Conservation (phyloP, 2,329 filamentous ascomycete species). For the Phaeosphaeriaceae sp. region DNA sequence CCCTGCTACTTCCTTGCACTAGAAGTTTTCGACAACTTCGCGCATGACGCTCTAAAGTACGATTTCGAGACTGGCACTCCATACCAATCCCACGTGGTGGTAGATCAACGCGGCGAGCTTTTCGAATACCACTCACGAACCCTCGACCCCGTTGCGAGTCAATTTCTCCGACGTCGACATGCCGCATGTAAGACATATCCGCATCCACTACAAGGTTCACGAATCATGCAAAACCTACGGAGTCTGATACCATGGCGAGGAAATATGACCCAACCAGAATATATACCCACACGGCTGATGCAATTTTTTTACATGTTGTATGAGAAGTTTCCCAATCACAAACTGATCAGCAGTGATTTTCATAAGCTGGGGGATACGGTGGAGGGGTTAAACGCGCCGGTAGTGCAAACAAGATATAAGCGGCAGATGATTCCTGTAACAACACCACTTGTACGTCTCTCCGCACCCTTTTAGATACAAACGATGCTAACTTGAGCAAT, state of each 20-base stretch:
- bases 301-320: slow-evolving; percentile 94
- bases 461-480: not conserved
- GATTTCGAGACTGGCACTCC: slow-evolving; percentile 80
- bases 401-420: slow-evolving; percentile 93
- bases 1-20: slow-evolving; percentile 98
- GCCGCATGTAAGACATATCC: slow-evolving; percentile 70
- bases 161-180: slow-evolving; percentile 84
- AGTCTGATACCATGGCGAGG: slow-evolving; percentile 71
- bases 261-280: slow-evolving; percentile 84
- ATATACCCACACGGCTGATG: slow-evolving; percentile 92
- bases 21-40: slow-evolving; percentile 98
- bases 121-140: slow-evolving; percentile 88
- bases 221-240: slow-evolving; percentile 66
- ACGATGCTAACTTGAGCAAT: slow-evolving; percentile 2
- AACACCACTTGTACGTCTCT: slow-evolving; percentile 79
- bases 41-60: slow-evolving; percentile 93
- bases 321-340: slow-evolving; percentile 86
- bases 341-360: slow-evolving; percentile 90
- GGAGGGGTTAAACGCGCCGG: slow-evolving; percentile 85
- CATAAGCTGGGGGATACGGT: slow-evolving; percentile 82
- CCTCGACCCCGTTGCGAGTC: slow-evolving; percentile 80
- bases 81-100: slow-evolving; percentile 85
- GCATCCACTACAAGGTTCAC: slow-evolving; percentile 64
- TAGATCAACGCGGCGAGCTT: slow-evolving; percentile 86
- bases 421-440: slow-evolving; percentile 85